These are phyloP conservation scores for Solanum sejunctum DNA, from an alignment of 257 asterid species.

Conservation along the genomic window DNA sequence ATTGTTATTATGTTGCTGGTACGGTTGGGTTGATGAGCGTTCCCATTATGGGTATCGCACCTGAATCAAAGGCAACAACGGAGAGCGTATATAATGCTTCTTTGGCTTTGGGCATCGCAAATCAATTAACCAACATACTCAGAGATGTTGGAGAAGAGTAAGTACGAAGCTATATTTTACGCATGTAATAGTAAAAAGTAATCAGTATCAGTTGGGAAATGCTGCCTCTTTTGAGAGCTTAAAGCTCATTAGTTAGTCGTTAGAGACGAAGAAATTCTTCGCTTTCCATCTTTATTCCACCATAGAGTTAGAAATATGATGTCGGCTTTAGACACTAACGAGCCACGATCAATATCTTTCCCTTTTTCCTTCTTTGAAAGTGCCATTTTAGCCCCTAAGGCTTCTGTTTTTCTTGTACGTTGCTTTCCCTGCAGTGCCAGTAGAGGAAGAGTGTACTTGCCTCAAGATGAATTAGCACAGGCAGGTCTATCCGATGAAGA, in stretches of 20 bases:
- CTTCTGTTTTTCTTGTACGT: not conserved
- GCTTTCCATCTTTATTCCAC: not conserved
- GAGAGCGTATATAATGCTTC: constrained; percentile 90
- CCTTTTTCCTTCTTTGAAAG: not conserved
- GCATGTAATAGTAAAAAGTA: not conserved
- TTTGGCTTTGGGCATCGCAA: constrained; percentile 77
- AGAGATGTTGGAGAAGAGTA: constrained; percentile 99
- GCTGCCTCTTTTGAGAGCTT: not conserved
- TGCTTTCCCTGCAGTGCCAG: constrained; percentile 47
- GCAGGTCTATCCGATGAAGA: constrained; percentile 87
- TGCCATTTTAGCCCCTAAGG: not conserved
- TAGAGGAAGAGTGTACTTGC: constrained; percentile 86
- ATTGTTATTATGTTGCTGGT: constrained; percentile 96
- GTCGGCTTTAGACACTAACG: not conserved
- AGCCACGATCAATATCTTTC: not conserved
- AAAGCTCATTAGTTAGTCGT: not conserved
- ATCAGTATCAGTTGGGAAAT: not conserved
- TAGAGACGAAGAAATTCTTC: not conserved
- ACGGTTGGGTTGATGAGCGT: constrained; percentile 99
- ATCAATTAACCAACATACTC: constrained; percentile 88
- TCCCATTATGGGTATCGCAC: constrained; percentile 95
- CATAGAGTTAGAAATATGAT: not conserved
- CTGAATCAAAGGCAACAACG: constrained; percentile 71
- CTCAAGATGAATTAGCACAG: constrained; percentile 88
- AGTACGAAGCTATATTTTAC: constrained; percentile 8